These are phyloP conservation scores for Coemansia sp. DNA, from an alignment of 371 early-diverging fungal species.

Conservation along the genomic window DNA sequence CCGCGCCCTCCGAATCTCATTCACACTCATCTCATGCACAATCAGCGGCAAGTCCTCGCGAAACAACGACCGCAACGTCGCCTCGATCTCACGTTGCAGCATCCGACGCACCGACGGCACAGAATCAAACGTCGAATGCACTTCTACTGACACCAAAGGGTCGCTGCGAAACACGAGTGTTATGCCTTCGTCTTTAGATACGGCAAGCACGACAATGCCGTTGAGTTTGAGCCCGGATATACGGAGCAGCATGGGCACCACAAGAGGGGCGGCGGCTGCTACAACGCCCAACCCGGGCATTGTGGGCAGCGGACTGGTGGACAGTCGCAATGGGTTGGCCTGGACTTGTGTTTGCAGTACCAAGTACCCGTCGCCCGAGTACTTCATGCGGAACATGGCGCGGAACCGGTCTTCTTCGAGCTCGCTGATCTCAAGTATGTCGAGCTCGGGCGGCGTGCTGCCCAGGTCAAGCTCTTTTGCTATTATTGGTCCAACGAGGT, in stretches of 20 bases:
- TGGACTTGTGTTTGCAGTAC: conserved; percentile 93
- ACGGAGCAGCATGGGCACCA: conserved; percentile 92
- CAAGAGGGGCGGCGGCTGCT: conserved; percentile 87
- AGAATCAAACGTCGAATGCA: conserved; percentile 92
- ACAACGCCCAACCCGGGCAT: conserved; percentile 69
- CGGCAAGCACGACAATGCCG: conserved; percentile 91
- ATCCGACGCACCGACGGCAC: conserved; percentile 80
- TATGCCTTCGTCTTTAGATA: conserved; percentile 87
- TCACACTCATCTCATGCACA: conserved; percentile 83
- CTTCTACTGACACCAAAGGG: conserved; percentile 87
- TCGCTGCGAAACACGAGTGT: conserved; percentile 96
- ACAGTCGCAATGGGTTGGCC: conserved; percentile 52
- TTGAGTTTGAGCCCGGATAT: conserved; percentile 84
- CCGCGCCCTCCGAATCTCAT: conserved; percentile 49
- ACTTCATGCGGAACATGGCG: conserved; percentile 91
- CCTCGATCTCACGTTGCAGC: conserved; percentile 89
- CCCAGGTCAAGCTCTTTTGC: conserved; percentile 94
- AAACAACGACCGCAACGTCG: conserved; percentile 80
- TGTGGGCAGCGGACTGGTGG: conserved; percentile 55
- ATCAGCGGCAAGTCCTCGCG: conserved; percentile 90
- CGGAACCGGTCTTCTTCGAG: conserved; percentile 87
- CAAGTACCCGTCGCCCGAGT: conserved; percentile 90
- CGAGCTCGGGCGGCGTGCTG: conserved; percentile 91
- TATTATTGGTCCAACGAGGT: conserved; percentile 85
- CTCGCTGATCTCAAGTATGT: conserved; percentile 97